Base-by-base conservation (phyloP, 768 basidiomycete genomes). In the Rhizopogon vinicolor region DNA sequence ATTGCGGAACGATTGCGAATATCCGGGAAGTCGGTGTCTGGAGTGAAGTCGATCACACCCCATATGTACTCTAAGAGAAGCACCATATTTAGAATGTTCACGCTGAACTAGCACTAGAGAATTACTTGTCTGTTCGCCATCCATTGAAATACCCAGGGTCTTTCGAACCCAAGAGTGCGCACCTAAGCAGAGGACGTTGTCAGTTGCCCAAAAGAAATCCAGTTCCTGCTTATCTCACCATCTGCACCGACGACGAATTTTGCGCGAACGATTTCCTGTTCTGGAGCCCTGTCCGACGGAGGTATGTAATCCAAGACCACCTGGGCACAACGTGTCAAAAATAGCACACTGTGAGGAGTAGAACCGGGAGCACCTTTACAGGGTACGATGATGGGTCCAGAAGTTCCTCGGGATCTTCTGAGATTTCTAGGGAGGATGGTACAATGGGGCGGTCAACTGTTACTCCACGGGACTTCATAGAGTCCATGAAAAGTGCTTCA, bases 1-100 rank as follows among this genome's bases (percentile, higher is more conserved):
- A 91, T 80, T 0, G 73, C 82, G 49, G 74, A 74, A 59, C 74
- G 77, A 53, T 83, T 84, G 14, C 89, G 82, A 55, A 88, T 84
- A 64, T 91, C 88, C 0, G 90, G 90, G 57, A 91, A 89, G 63
- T 90, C 74, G 1, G 88, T 89, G 18, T 84, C 78, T 0, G 85
- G 85, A 25, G 81, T 63, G 48, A 82, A 73, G 67, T 91, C 91
- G 18, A 91, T 70, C 3, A 93, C 91, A 2, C 91, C 91, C 91
- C 91, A 93, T 19, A 92, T 77, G 55, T 80, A 86, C 51, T 91
- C 85, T 71, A 75, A 78, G 44, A 16, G 4, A 35, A 10, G 18
- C 10, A 9, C 14, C 18, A 5, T 5, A 37, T 6, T 54, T 35
- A 55, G 39, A 16, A 53, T 28, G 12, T 37, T 37, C 2, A 35